Evolutionary conservation across 768 basidiomycete genomes (phyloP).

Genomic region (Grammothele lineata): DNA sequence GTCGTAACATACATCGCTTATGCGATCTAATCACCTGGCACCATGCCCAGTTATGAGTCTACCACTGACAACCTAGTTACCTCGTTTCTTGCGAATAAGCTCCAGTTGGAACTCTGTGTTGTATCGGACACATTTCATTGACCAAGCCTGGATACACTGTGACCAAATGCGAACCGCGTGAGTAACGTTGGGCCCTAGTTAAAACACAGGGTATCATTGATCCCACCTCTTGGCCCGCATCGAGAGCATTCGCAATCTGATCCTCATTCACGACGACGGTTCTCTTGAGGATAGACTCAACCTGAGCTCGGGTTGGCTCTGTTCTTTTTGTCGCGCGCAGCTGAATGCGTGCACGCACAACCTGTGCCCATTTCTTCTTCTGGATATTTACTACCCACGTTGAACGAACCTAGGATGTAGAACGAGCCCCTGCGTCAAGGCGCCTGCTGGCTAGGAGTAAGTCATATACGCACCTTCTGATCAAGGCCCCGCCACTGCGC

Average conservation of each 20-base stretch:
- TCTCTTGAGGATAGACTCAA: too few relatives aligned
- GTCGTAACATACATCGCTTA: too few relatives aligned
- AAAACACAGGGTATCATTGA: not conserved
- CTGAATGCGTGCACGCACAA: constrained; percentile 24
- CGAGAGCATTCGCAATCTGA: constrained; percentile 27
- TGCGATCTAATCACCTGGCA: too few relatives aligned
- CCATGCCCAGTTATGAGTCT: too few relatives aligned
- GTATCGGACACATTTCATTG: constrained; percentile 39
- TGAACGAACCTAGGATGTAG: constrained; percentile 20
- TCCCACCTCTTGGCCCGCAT: constrained; percentile 30
- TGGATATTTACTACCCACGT: constrained; percentile 25
- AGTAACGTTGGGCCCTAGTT: too few relatives aligned
- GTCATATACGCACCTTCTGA: not conserved
- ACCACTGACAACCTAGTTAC: too few relatives aligned
- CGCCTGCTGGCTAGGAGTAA: too few relatives aligned
- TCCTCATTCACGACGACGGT: constrained; percentile 24
- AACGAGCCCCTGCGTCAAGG: not conserved
- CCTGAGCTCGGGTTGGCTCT: constrained; percentile 25
- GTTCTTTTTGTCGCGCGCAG: constrained; percentile 24
- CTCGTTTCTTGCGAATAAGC: too few relatives aligned
- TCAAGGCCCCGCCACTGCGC: constrained; percentile 23
- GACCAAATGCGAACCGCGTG: not conserved
- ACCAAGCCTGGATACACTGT: constrained; percentile 33
- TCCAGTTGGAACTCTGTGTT: constrained; percentile 35
- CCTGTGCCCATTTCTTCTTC: constrained; percentile 25